Evolutionary conservation across 1,284 basidiomycete genomes (phyloP), one percentile per base, ranked within the genome.

Genomic region (Ceratobasidium sp.): DNA sequence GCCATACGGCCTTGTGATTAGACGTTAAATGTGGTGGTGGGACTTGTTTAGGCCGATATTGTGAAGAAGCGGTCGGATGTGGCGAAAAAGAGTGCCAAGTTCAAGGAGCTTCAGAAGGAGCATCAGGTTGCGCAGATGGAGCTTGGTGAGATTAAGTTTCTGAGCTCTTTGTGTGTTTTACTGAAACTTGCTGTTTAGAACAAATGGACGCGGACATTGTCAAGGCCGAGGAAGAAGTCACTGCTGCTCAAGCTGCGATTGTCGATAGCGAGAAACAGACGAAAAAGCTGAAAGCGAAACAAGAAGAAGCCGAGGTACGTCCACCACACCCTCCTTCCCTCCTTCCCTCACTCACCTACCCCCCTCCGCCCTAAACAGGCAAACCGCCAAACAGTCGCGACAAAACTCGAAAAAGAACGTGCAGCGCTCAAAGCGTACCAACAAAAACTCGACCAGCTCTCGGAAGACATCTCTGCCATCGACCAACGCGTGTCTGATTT

Each of bases 101-200:
- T 99, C 80, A 99, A 98, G 87, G 90, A 90, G n/a, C 90, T 93
- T 79, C 96, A 98, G 82, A 97, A 94, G 85, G 95, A 96, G 79
- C 89, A 94, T 38, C 95, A 98, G 82, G 96, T 96, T 0, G 92
- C 93, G 0, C 90, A 89, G 66, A 90, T 99, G 17, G 97, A 99
- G 84, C 87, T 96, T 38, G 93, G 96, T 96, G 80, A 65, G 91
- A 83, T 17, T 28, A 10, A 57, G 42, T n/a, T n/a, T 73, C 59
- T 10, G 23, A 68, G 76, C 23, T 77, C 33, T 6, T 13, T 2
- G n/a, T n/a, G n/a, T n/a, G n/a, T 33, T 33, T 33, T 33, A 4
- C 33, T 33, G 33, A 33, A 33, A 4, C 4, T 13, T 65, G 23
- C 67, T 17, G 20, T 1, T 2, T 80, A 87, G 96, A 98, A 81